A percentile compares a stretch with the other conserved stretches of the same genome.
Evolutionary conservation across 768 basidiomycete genomes (phyloP).

Genomic region (Boletus rex-veris): DNA sequence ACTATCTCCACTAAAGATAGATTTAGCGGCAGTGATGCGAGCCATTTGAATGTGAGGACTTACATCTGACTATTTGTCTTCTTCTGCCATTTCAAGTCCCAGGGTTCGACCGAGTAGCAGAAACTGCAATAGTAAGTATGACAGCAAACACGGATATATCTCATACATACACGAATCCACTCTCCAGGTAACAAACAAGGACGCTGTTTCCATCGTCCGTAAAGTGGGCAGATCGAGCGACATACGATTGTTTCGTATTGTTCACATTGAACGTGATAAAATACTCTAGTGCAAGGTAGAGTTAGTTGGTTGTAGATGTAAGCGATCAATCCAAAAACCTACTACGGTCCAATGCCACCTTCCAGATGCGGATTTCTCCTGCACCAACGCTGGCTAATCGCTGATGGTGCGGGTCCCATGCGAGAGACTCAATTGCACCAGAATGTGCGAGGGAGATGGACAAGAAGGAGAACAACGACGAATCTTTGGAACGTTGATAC

Average conservation of each 20-base stretch:
- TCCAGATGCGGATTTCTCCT: not conserved
- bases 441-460: not conserved
- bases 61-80: not conserved
- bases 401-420: not conserved
- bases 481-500: not conserved
- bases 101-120: not conserved
- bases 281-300: not conserved
- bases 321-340: too few relatives aligned
- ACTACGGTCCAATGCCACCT: not conserved
- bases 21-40: too few relatives aligned
- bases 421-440: not conserved
- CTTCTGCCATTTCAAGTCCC: conserved; percentile 9
- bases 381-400: not conserved
- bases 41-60: not conserved
- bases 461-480: not conserved
- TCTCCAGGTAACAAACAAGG: conserved; percentile 3
- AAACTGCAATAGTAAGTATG: not conserved
- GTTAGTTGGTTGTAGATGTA: too few relatives aligned
- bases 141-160: too few relatives aligned
- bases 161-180: not conserved
- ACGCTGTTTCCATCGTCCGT: not conserved
- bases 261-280: not conserved
- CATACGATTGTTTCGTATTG: not conserved
- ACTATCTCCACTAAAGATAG: too few relatives aligned
- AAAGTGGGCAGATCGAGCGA: not conserved